Conservation (phyloP, 2,329 filamentous ascomycete species). For the Claviceps maximensis region DNA sequence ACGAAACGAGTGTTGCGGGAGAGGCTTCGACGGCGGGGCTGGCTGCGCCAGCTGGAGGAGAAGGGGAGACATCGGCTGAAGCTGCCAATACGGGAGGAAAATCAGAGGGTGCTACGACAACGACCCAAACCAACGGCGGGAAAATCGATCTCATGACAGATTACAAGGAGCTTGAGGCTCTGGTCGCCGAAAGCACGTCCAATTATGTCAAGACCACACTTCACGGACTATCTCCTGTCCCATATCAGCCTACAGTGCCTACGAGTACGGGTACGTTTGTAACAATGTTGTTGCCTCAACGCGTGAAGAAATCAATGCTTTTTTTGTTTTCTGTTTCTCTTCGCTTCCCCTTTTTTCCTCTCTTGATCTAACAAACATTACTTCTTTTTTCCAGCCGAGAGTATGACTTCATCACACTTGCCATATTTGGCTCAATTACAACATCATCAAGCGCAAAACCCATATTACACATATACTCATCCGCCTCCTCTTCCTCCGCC, state of each 20-base stretch:
- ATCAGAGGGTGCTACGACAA: constrained; percentile 8
- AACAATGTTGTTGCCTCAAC: background rate
- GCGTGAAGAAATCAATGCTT: background rate
- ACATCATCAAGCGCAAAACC: constrained; percentile 23
- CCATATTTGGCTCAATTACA: constrained; percentile 25
- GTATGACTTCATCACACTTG: constrained; percentile 19
- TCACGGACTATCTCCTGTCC: constrained; percentile 28
- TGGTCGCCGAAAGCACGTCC: constrained; percentile 30
- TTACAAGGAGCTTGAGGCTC: constrained; percentile 29
- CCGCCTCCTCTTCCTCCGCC: constrained; percentile 23
- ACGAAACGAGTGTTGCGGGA: constrained; percentile 11
- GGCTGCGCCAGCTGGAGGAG: constrained; percentile 11
- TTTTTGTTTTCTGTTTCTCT: too few relatives aligned
- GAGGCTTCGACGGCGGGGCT: constrained; percentile 5
- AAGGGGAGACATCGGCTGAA: constrained; percentile 13
- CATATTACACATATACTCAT: constrained; percentile 22
- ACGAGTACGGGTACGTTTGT: constrained; percentile 22
- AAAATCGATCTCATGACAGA: constrained; percentile 23
- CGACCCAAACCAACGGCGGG: constrained; percentile 15
- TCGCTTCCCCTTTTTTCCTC: background rate
- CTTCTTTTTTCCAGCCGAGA: constrained; percentile 14
- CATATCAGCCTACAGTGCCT: constrained; percentile 29
- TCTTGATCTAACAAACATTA: constrained; percentile 2
- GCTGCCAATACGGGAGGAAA: constrained; percentile 15
- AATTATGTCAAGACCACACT: constrained; percentile 32